Evolutionary conservation across 2,329 filamentous ascomycete species (phyloP).

Genomic region (Aspergillus japonicus): DNA sequence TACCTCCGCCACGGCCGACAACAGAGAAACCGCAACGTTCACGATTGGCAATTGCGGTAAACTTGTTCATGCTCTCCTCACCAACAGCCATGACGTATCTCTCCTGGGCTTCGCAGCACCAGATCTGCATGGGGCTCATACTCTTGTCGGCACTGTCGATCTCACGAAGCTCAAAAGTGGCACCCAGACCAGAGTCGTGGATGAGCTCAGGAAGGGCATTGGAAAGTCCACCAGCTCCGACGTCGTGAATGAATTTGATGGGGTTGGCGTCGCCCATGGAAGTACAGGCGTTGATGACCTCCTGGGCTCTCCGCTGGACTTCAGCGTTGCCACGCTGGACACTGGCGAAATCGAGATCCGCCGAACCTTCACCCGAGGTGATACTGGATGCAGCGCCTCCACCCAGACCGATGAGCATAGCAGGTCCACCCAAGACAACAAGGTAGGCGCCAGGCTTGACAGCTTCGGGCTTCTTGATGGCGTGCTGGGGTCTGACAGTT

Average conservation of each 20-base stretch:
- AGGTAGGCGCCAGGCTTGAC: slow-evolving; percentile 87
- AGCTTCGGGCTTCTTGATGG: slow-evolving; percentile 75
- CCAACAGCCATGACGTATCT: slow-evolving; percentile 91
- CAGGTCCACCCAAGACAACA: slow-evolving; percentile 89
- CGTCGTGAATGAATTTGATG: slow-evolving; percentile 96
- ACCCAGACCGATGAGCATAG: slow-evolving; percentile 95
- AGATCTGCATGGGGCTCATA: slow-evolving; percentile 95
- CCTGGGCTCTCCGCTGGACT: slow-evolving; percentile 91
- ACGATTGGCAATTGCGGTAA: slow-evolving; percentile 68
- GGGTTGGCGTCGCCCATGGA: slow-evolving; percentile 81
- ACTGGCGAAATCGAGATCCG: slow-evolving; percentile 93
- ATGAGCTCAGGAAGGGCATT: slow-evolving; percentile 86
- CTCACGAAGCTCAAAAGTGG: slow-evolving; percentile 90
- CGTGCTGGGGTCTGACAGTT: slow-evolving; percentile 85
- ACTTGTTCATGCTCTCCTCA: slow-evolving; percentile 71
- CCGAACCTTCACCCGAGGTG: slow-evolving; percentile 80
- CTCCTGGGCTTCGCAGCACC: slow-evolving; percentile 97
- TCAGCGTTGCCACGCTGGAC: slow-evolving; percentile 97
- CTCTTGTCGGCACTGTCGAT: slow-evolving; percentile 85
- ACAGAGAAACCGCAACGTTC: slow-evolving; percentile 92
- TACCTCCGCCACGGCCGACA: slow-evolving; percentile 72
- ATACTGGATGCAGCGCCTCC: slow-evolving; percentile 93
- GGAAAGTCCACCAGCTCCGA: slow-evolving; percentile 86
- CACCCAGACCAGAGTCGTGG: slow-evolving; percentile 86
- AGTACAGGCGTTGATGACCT: slow-evolving; percentile 94